Base-by-base conservation (phyloP, 2,329 filamentous ascomycete genomes). In the Aspergillus floridensis region DNA sequence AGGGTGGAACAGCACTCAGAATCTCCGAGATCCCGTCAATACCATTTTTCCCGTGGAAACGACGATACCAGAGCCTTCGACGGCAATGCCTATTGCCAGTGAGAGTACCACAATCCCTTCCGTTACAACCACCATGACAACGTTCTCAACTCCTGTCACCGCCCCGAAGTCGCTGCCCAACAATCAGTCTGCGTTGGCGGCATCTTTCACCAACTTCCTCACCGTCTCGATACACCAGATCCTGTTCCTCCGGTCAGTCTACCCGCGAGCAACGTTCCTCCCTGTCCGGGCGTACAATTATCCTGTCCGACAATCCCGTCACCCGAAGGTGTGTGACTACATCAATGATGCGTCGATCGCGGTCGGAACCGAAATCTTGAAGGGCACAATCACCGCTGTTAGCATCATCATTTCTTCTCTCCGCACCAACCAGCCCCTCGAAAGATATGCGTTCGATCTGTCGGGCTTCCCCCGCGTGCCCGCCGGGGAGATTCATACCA, bases 281-380 rank as follows among this genome's bases (percentile, higher is more conserved):
- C 86, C 88, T 47, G 85, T 88, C 44, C 86, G 89, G 64, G 92
- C 91, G 68, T 93, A 93, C 81, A 92, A 93, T 77, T 87, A 92
- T 59, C 84, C 91, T 31, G 89, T 96, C 49, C 88, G 90, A 68
- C 92, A 96, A 73, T 93, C 87, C 61, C 89, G 92, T 59, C 92
- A 96, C 75, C 91, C 93, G 0, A 85, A 86, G 67, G 89, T 96
- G 64, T 96, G 91, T 81, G 80, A 86, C 68, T 97, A 93, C 90
- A 87, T 96, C 75, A 85, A 83, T 71, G 90, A 95, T 73, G 91
- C 92, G 65, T 85, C 95, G 47, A 80, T 86, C 63, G 89, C 91
- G 38, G 84, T 92, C 22, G 82, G 85, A 60, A 81, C 80, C 3
- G 89, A 96, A 77, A 81, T 96, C 38, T 82, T 89, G 51, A 83